phyloP scores from a whole-genome alignment of 1,284 basidiomycete genomes.

The Melampsora abietis-canadensis region DNA sequence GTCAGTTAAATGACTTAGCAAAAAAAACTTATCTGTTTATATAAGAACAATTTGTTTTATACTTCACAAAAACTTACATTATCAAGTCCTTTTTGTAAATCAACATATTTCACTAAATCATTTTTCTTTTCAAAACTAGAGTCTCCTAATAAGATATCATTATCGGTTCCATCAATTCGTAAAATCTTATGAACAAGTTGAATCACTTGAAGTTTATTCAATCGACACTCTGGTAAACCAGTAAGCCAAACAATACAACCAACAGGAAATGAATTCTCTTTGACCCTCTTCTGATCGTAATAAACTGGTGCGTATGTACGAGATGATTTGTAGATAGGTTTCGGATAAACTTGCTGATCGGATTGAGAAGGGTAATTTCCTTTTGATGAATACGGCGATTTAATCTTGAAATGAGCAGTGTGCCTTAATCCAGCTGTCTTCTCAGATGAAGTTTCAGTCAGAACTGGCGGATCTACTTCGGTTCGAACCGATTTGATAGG shows the following conservation, averaged over 20 bases:
- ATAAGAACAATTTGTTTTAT: too few relatives aligned
- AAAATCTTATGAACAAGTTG: not conserved
- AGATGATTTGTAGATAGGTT: not conserved
- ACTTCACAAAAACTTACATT: not conserved
- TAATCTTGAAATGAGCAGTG: too few relatives aligned
- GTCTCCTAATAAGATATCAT: not conserved
- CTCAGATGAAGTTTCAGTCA: too few relatives aligned
- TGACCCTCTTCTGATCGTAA: not conserved
- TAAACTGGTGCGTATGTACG: not conserved
- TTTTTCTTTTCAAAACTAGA: not conserved
- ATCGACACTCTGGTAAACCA: not conserved
- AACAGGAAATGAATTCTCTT: not conserved
- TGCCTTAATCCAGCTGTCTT: too few relatives aligned
- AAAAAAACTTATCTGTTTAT: not conserved
- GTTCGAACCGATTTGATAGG: too few relatives aligned
- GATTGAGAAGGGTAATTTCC: too few relatives aligned
- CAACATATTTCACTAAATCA: not conserved
- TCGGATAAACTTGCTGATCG: too few relatives aligned
- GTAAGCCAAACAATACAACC: constrained; percentile 4
- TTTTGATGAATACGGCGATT: too few relatives aligned
- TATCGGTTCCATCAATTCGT: not conserved
- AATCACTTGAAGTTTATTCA: not conserved
- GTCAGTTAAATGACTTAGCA: not conserved
- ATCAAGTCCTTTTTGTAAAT: constrained; percentile 11
- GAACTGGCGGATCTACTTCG: too few relatives aligned